phyloP scores from a whole-genome alignment of 2,329 filamentous ascomycete genomes.

The Nemania bipapillata region DNA sequence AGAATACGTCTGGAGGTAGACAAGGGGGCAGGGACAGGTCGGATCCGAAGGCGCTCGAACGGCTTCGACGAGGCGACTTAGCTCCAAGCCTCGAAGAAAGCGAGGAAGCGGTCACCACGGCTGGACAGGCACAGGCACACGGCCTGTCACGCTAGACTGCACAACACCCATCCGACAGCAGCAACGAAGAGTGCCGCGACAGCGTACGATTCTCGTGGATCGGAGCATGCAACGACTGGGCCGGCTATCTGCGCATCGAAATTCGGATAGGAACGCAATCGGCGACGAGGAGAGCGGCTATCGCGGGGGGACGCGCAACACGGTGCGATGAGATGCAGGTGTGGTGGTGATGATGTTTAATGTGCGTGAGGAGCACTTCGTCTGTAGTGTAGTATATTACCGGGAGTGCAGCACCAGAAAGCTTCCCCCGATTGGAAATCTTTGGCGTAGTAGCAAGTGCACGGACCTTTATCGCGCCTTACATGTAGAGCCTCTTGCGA shows the following conservation, averaged over 20 bases:
- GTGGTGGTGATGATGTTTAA: slow-evolving; percentile 24
- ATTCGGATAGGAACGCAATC: slow-evolving; percentile 5
- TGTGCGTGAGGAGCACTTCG: slow-evolving; percentile 24
- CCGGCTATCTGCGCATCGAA: slow-evolving; percentile 21
- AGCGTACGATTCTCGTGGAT: slow-evolving; percentile 18
- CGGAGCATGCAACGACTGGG: slow-evolving; percentile 20
- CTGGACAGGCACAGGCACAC: slow-evolving; percentile 59
- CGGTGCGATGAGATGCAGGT: slow-evolving; percentile 14
- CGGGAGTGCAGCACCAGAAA: slow-evolving; percentile 25
- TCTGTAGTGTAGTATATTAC: slow-evolving; percentile 20
- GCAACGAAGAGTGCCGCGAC: slow-evolving; percentile 31
- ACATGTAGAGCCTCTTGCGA: slow-evolving; percentile 20
- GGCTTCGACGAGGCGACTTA: neutral
- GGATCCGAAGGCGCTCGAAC: neutral
- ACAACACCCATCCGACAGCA: slow-evolving; percentile 60
- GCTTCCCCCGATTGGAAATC: slow-evolving; percentile 44
- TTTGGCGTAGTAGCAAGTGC: slow-evolving; percentile 39
- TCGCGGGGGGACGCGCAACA: slow-evolving; percentile 20
- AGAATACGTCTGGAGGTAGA: neutral
- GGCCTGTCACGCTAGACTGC: slow-evolving; percentile 61
- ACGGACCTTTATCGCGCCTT: slow-evolving; percentile 36
- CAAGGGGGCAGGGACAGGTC: neutral
- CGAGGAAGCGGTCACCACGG: slow-evolving; percentile 37
- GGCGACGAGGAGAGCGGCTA: slow-evolving; percentile 8
- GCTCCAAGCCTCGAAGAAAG: neutral